These are phyloP conservation scores for Metroxylon sagu DNA, from an alignment of 176 grass and related monocot species.

Conservation along the genomic window DNA sequence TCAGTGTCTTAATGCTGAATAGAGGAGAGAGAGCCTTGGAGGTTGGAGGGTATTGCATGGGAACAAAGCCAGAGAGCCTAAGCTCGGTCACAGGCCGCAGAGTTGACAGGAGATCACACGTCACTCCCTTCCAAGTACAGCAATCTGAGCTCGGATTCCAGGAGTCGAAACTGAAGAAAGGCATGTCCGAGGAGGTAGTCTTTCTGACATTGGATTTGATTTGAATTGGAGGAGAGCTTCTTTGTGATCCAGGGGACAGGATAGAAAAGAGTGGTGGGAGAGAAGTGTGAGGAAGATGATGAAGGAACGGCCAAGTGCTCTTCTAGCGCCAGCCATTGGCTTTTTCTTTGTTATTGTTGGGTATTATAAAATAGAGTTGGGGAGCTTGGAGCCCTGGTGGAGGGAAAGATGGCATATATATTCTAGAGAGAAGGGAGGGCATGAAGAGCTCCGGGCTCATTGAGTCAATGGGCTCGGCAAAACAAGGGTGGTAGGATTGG, in stretches of 20 bases:
- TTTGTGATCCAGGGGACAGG: conserved; percentile 17
- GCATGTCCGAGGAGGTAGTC: background rate
- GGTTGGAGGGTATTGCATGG: background rate
- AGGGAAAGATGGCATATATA: no score
- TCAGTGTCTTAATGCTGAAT: background rate
- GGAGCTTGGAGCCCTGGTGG: no score
- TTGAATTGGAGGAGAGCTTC: conserved; percentile 20
- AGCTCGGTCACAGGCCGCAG: conserved; percentile 2
- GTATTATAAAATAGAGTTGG: no score
- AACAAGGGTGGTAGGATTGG: no score
- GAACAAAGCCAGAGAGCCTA: background rate
- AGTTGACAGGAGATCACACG: conserved; percentile 1
- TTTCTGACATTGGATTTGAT: conserved; percentile 4
- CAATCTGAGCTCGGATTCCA: conserved; percentile 12
- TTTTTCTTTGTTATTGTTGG: no score
- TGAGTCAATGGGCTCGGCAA: no score
- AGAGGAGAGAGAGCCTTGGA: conserved; percentile 6
- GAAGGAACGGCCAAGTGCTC: no score
- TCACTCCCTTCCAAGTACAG: conserved; percentile 23
- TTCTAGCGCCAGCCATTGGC: no score
- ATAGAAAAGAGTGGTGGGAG: conserved; percentile 6
- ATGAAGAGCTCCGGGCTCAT: no score
- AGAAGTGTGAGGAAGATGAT: conserved; percentile 10
- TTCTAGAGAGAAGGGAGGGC: no score
- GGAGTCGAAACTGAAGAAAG: conserved; percentile 16